A percentile compares a stretch with the other conserved stretches of the same genome.
phyloP scores from a whole-genome alignment of 768 basidiomycete genomes.

The Pisolithus marmoratus region DNA sequence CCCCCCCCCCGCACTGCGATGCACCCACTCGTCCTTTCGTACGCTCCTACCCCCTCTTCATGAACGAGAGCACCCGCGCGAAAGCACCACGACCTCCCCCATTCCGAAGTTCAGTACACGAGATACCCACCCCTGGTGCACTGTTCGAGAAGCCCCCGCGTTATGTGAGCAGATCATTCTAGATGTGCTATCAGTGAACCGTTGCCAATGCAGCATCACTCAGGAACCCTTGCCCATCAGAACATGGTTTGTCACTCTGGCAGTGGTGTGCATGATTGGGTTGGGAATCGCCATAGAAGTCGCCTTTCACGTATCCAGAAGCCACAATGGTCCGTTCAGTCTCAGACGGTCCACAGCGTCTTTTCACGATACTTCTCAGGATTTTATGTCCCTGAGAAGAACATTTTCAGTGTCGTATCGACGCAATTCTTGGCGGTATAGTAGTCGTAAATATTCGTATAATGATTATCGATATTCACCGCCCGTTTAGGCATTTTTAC shows the following conservation, averaged over 20 bases:
- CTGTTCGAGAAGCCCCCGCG: conserved; percentile 31
- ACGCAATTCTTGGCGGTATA: conserved; percentile 38
- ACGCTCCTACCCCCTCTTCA: conserved; percentile 1
- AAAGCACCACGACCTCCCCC: conserved; percentile 22
- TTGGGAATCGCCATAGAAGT: conserved; percentile 45
- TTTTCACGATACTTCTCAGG: conserved; percentile 31
- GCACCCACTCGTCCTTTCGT: too few relatives aligned
- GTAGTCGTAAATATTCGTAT: conserved; percentile 13
- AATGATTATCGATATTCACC: background rate
- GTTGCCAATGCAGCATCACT: background rate
- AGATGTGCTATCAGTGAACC: background rate
- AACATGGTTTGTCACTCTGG: conserved; percentile 35
- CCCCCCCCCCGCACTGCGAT: too few relatives aligned
- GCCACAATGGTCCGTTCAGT: conserved; percentile 35
- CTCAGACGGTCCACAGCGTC: conserved; percentile 5
- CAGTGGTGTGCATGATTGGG: conserved; percentile 38
- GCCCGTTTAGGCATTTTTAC: conserved; percentile 48
- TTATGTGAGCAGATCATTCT: conserved; percentile 32
- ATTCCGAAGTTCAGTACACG: conserved; percentile 41
- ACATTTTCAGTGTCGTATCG: conserved; percentile 45
- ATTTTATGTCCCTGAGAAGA: conserved; percentile 44
- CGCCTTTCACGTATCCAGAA: conserved; percentile 37
- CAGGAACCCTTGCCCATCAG: conserved; percentile 28
- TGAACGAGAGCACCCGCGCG: conserved; percentile 4
- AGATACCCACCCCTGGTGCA: conserved; percentile 42